These are phyloP conservation scores for Rhizophagus prolifer DNA, from an alignment of 192 early-diverging fungal genomes.

Conservation along the genomic window DNA sequence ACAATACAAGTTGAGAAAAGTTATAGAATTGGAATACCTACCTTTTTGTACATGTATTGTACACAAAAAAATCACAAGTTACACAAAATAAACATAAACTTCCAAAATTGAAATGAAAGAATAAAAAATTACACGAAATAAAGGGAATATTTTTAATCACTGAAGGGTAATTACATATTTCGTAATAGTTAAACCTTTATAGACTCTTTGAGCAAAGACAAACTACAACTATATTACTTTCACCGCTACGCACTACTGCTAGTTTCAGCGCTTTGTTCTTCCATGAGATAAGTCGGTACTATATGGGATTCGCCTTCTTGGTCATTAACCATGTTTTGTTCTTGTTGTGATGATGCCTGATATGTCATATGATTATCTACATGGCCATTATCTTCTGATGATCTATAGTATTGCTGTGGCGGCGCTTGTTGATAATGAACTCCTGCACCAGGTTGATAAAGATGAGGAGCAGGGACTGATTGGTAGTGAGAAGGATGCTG, in stretches of 20 bases:
- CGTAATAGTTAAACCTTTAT: no score
- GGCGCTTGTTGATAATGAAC: conserved; percentile 18
- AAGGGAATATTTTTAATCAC: no score
- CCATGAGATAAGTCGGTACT: background rate
- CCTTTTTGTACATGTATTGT: background rate
- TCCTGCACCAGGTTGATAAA: background rate
- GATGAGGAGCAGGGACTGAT: background rate
- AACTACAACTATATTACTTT: background rate
- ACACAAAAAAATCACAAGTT: background rate
- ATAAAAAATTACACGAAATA: no score
- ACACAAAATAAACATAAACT: background rate
- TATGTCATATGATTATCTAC: conserved; percentile 3
- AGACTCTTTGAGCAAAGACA: background rate
- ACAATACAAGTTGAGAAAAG: background rate
- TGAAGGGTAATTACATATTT: no score
- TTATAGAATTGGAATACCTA: background rate
- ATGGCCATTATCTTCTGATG: background rate
- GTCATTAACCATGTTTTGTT: background rate
- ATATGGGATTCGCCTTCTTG: background rate
- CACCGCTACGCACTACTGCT: background rate
- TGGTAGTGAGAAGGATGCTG: conserved; percentile 18
- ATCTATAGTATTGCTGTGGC: conserved; percentile 9
- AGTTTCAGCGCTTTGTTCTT: conserved; percentile 8
- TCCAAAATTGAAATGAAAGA: background rate
- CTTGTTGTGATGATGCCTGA: conserved; percentile 1